Conservation (phyloP, 2,329 filamentous ascomycete species). For the Ilyonectria mors-panacis region DNA sequence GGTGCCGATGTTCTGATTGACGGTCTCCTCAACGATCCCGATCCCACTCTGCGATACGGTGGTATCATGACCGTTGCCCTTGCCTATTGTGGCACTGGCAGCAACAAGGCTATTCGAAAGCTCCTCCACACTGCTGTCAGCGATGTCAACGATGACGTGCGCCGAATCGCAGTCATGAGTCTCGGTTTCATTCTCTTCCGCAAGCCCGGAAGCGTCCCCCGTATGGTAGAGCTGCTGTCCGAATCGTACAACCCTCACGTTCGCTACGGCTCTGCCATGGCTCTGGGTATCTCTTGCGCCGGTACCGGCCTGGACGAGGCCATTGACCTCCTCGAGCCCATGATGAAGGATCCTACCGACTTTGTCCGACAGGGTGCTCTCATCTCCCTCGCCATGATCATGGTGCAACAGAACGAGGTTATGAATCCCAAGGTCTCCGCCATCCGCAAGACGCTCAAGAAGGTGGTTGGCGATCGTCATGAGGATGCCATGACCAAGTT, state of each 20-base stretch:
- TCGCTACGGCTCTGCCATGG: constrained; percentile 97
- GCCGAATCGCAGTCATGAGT: constrained; percentile 96
- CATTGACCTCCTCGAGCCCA: constrained; percentile 95
- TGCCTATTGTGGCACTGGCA: constrained; percentile 96
- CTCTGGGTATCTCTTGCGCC: constrained; percentile 96
- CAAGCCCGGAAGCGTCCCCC: constrained; percentile 95
- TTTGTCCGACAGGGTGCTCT: constrained; percentile 97
- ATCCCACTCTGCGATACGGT: constrained; percentile 94
- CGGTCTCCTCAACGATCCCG: constrained; percentile 91
- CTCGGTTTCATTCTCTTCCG: constrained; percentile 98
- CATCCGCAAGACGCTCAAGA: constrained; percentile 93
- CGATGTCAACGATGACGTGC: constrained; percentile 97
- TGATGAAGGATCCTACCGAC: constrained; percentile 99
- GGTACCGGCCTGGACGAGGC: constrained; percentile 97
- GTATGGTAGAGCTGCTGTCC: constrained; percentile 98
- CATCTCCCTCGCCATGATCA: constrained; percentile 96
- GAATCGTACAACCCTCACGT: constrained; percentile 99
- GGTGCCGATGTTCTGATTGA: constrained; percentile 95
- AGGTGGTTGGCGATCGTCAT: constrained; percentile 93
- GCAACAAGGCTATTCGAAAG: constrained; percentile 98
- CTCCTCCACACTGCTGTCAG: constrained; percentile 96
- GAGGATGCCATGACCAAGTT: constrained; percentile 99
- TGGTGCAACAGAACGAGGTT: constrained; percentile 98
- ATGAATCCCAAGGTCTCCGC: constrained; percentile 97
- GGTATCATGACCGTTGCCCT: constrained; percentile 99